Percentiles rank a stretch among this genome's conserved stretches.
phyloP scores from a whole-genome alignment of 1,284 basidiomycete species.

The Cerioporus squamosus region DNA sequence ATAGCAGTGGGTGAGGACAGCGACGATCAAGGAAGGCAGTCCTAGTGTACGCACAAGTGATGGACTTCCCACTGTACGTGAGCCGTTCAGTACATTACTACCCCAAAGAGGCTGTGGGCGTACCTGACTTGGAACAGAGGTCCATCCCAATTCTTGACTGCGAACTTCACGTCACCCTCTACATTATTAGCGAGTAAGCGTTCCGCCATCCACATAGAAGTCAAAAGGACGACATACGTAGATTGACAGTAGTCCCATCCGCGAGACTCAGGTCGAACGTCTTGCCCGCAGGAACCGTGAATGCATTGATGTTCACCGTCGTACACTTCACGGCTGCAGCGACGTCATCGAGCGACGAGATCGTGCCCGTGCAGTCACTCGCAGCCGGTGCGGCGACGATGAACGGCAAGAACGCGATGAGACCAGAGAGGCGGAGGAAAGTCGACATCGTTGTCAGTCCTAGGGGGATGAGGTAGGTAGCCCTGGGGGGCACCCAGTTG shows the following conservation, averaged over 20 bases:
- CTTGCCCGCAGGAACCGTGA: slow-evolving; percentile 30
- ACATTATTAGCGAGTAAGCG: neutral
- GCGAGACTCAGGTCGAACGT: slow-evolving; percentile 23
- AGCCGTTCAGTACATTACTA: neutral
- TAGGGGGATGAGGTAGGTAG: no score
- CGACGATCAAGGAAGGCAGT: neutral
- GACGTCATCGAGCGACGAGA: slow-evolving; percentile 40
- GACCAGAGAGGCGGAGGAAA: slow-evolving; percentile 18
- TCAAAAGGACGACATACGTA: slow-evolving; percentile 15
- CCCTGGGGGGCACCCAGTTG: no score
- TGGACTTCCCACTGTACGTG: slow-evolving; percentile 16
- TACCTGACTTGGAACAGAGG: slow-evolving; percentile 29
- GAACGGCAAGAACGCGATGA: slow-evolving; percentile 12
- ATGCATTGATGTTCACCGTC: slow-evolving; percentile 40
- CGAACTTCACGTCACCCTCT: slow-evolving; percentile 28
- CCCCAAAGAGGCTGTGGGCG: neutral
- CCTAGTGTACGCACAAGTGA: slow-evolving; percentile 16
- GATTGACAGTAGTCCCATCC: slow-evolving; percentile 21
- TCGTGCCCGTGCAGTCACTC: slow-evolving; percentile 36
- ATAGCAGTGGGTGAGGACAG: neutral
- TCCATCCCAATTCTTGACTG: slow-evolving; percentile 24
- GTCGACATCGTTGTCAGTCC: neutral
- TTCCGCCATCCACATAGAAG: neutral
- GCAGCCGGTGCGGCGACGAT: slow-evolving; percentile 16
- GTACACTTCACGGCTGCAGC: slow-evolving; percentile 34